phyloP scores from a whole-genome alignment of 2,329 filamentous ascomycete species.

The Cordyceps tenuipes region DNA sequence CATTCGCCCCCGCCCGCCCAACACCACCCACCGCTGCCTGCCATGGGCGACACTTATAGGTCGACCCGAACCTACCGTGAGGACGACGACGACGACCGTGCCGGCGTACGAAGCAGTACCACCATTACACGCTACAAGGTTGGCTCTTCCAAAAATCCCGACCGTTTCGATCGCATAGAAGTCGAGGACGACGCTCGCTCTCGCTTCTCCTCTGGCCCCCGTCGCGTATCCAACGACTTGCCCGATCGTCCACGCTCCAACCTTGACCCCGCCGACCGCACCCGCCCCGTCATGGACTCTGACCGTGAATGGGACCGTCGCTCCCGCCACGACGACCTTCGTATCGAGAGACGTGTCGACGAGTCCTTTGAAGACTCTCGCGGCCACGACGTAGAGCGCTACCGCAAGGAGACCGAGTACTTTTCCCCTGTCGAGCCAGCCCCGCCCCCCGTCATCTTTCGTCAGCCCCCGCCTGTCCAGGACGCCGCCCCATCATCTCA shows the following conservation, averaged over 20 bases:
- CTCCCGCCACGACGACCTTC: slow-evolving; percentile 35
- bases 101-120: slow-evolving; percentile 29
- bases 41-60: slow-evolving; percentile 27
- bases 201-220: slow-evolving; percentile 32
- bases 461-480: slow-evolving; percentile 45
- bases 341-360: slow-evolving; percentile 45
- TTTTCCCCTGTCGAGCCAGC: slow-evolving; percentile 44
- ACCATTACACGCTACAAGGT: slow-evolving; percentile 49
- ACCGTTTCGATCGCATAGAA: slow-evolving; percentile 34
- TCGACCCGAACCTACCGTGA: slow-evolving; percentile 28
- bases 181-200: slow-evolving; percentile 39
- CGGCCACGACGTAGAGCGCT: slow-evolving; percentile 47
- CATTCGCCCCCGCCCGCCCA: background rate
- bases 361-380: slow-evolving; percentile 39
- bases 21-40: background rate
- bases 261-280: slow-evolving; percentile 34
- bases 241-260: slow-evolving; percentile 43
- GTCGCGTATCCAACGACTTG: slow-evolving; percentile 29
- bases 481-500: slow-evolving; percentile 37
- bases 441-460: slow-evolving; percentile 46
- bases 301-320: slow-evolving; percentile 39
- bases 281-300: slow-evolving; percentile 29
- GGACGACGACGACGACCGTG: slow-evolving; percentile 33
- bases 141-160: slow-evolving; percentile 27
- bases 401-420: slow-evolving; percentile 55